A percentile compares a stretch with the other conserved stretches of the same genome.
Evolutionary conservation across 2,329 filamentous ascomycete genomes (phyloP).

Genomic region (Alternaria panax): DNA sequence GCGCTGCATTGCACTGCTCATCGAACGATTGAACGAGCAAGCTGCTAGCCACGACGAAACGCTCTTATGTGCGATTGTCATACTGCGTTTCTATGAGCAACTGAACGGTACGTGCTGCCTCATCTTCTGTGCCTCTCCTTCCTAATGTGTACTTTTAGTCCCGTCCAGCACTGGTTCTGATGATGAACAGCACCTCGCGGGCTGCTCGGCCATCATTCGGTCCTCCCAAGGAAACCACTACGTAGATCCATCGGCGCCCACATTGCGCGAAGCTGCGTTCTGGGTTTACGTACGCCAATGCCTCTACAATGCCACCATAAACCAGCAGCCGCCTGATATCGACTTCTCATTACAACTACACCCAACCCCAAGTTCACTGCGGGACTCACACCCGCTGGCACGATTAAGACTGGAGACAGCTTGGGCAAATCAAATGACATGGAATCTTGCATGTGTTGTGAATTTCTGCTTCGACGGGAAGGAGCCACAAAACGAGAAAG

Average conservation of each 20-base stretch:
- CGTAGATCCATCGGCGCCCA: slow-evolving; percentile 44
- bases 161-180: slow-evolving; percentile 38
- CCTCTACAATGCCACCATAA: slow-evolving; percentile 43
- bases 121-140: not conserved
- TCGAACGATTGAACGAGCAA: slow-evolving; percentile 37
- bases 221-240: slow-evolving; percentile 36
- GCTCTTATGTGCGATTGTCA: slow-evolving; percentile 43
- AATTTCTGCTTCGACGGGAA: slow-evolving; percentile 41
- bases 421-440: slow-evolving; percentile 46
- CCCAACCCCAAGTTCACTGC: slow-evolving; percentile 31
- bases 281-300: slow-evolving; percentile 47
- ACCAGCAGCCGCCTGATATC: slow-evolving; percentile 41
- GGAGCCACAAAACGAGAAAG: slow-evolving; percentile 19
- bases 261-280: slow-evolving; percentile 43
- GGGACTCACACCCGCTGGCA: slow-evolving; percentile 34
- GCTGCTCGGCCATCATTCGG: slow-evolving; percentile 41
- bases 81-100: slow-evolving; percentile 44
- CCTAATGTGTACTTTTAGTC: slow-evolving; percentile 24
- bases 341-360: slow-evolving; percentile 39
- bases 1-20: slow-evolving; percentile 41
- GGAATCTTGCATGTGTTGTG: slow-evolving; percentile 39
- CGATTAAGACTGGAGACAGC: slow-evolving; percentile 40
- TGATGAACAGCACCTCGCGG: slow-evolving; percentile 39
- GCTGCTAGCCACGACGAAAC: slow-evolving; percentile 38
- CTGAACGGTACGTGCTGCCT: slow-evolving; percentile 30